Evolutionary conservation across 768 basidiomycete genomes (phyloP), one percentile per base, ranked within the genome.

Genomic region (Trametes meyenii): DNA sequence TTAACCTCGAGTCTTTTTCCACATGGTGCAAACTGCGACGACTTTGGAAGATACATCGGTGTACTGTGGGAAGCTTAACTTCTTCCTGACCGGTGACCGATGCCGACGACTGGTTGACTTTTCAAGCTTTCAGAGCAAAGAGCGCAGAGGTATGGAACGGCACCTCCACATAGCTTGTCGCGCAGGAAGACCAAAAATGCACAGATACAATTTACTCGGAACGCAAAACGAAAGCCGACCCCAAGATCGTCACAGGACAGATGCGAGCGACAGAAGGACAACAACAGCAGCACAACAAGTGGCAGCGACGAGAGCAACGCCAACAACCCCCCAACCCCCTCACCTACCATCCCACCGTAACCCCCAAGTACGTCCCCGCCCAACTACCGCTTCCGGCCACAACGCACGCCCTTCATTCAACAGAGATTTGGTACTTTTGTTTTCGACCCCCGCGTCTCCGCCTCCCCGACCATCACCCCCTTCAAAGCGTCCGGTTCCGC

Each of bases 351-450:
- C 51, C 19, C 36, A 12, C 35, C 13, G 11, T 24, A n/a, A 21
- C 48, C 6, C 33, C 35, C 45, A 33, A 33, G 14, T 16, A 45
- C 14, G 2, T n/a, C 42, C 53, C 21, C 29, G 17, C 40, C 40
- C 40, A 5, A 35, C 26, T 13, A 35, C 29, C n/a, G 14, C 14
- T 38, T 12, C 35, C 45, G 48, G 39, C 45, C 12, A 21, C 43
- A 45, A 46, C 44, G 8, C 26, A 19, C 23, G n/a, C 40, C 29
- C 33, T 44, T 24, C 56, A 52, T 64, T 64, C 58, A 60, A 33
- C 58, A 56, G 33, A 48, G 42, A 50, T 60, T 59, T 46, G 38
- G 26, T 60, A 64, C 62, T 64, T 64, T 64, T 64, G 54, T 26
- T 50, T 50, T 48, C 51, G 38, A 8, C 49, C 53, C n/a, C 49